Evolutionary conservation across 306 rosid species (phyloP), one percentile per base, ranked within the genome.

Genomic region (Quercus berberidifolia): DNA sequence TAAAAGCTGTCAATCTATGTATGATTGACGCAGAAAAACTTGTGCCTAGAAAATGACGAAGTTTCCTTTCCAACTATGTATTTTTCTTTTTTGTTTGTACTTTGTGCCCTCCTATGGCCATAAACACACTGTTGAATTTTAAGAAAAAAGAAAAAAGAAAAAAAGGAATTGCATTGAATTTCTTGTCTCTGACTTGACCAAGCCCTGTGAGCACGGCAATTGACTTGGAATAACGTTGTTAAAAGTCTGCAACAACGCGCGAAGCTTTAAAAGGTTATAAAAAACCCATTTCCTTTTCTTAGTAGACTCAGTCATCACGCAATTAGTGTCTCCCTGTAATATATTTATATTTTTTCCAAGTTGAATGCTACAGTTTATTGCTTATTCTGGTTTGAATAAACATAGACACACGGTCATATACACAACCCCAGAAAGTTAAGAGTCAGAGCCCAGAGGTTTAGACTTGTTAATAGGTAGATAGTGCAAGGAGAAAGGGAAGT

Each of bases 151-250:
- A 49, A 12, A 49, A 10, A 49, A 3, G 0, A 12, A 49, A 11
- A 49, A 49, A 11, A 0, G 15, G 4, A 49, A 3, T 79, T 81
- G 86, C 79, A 75, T 75, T 4, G 63, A 82, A 55, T 26, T 25
- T 59, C 46, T 8, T 17, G 5, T 8, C 2, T 20, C 12, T 77
- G 88, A 84, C 86, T 75, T 71, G 75, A 74, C 71, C 13, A 17
- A 19, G 26, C 70, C 77, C 59, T 1, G 2, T 3, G 10, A 38
- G 25, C 83, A 70, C 81, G 81, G 78, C 79, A 49, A 81, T 82
- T 87, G 90, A 87, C 86, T 84, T 72, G 1, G 79, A 74, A 69
- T 41, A 41, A 41, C 46, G 46, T 0, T 41, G 46, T 41, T 8
- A 41, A 41, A 41, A 0, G 35, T 18, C 69, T 30, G 54, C 68